These are phyloP conservation scores for Fusarium palustre DNA, from an alignment of 2,329 filamentous ascomycete species.

Conservation along the genomic window DNA sequence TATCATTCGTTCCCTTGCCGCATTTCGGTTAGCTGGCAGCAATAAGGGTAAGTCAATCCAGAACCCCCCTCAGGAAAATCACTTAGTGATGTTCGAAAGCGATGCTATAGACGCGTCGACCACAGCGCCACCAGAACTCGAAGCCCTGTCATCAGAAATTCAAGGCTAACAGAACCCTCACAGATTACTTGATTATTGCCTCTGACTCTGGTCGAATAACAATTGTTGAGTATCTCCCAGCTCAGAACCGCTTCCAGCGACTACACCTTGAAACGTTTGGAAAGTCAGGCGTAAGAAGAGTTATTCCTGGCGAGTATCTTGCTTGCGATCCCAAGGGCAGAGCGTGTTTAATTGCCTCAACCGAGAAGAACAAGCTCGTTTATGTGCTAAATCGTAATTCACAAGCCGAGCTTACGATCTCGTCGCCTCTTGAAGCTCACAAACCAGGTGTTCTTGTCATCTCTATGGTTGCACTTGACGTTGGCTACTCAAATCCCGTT, in stretches of 20 bases:
- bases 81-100: conserved; percentile 72
- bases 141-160: conserved; percentile 47
- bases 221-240: conserved; percentile 89
- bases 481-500: conserved; percentile 96
- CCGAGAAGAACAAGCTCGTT: conserved; percentile 99
- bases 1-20: conserved; percentile 88
- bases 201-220: conserved; percentile 96
- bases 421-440: conserved; percentile 95
- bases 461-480: conserved; percentile 87
- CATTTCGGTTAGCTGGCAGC: conserved; percentile 92
- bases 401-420: conserved; percentile 95
- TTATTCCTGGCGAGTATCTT: conserved; percentile 95
- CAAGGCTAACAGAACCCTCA: conserved; percentile 45
- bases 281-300: conserved; percentile 93
- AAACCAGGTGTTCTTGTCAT: conserved; percentile 92
- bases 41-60: conserved; percentile 84
- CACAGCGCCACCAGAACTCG: conserved; percentile 25
- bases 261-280: conserved; percentile 98
- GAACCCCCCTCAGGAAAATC: conserved; percentile 59
- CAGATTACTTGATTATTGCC: conserved; percentile 95
- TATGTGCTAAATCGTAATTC: conserved; percentile 97
- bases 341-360: conserved; percentile 91
- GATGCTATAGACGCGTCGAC: conserved; percentile 44
- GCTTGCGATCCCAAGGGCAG: conserved; percentile 95
- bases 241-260: conserved; percentile 87